Conservation (phyloP, 2,329 filamentous ascomycete genomes). For the Cadophora malorum region DNA sequence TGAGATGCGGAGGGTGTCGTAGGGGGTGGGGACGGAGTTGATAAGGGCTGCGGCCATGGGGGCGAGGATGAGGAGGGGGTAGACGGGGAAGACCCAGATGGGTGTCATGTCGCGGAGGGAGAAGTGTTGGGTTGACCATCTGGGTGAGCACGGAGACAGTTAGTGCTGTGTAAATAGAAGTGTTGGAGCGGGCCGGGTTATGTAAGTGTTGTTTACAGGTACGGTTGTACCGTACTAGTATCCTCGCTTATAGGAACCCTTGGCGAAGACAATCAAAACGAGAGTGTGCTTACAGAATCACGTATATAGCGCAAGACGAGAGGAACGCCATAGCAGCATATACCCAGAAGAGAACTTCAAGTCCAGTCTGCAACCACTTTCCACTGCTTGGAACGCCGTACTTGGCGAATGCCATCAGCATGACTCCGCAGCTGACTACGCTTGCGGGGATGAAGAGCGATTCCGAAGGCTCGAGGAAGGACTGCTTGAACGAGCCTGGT, state of each 20-base stretch:
- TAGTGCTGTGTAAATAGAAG: neutral
- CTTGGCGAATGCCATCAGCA: constrained; percentile 14
- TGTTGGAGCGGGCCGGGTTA: neutral
- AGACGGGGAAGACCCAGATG: constrained; percentile 18
- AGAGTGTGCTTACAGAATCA: constrained; percentile 11
- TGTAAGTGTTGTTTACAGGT: too few relatives aligned
- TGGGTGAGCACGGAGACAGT: neutral
- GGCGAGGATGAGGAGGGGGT: constrained; percentile 15
- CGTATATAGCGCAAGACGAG: constrained; percentile 12
- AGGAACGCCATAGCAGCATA: constrained; percentile 17
- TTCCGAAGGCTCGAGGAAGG: constrained; percentile 18
- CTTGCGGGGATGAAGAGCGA: constrained; percentile 16
- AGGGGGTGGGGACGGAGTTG: constrained; percentile 9
- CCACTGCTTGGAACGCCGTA: constrained; percentile 9
- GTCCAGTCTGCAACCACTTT: constrained; percentile 8
- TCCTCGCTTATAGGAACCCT: neutral
- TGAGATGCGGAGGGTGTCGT: constrained; percentile 12
- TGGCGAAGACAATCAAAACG: neutral
- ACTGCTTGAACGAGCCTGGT: constrained; percentile 15
- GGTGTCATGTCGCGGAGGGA: constrained; percentile 12
- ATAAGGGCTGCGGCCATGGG: constrained; percentile 14
- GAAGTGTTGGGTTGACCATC: constrained; percentile 16
- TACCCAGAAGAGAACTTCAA: constrained; percentile 14
- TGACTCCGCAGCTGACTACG: constrained; percentile 3
- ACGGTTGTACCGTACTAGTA: neutral